Base-by-base conservation (phyloP, 2,329 filamentous ascomycete species). In the Lasiodiplodia sp. region DNA sequence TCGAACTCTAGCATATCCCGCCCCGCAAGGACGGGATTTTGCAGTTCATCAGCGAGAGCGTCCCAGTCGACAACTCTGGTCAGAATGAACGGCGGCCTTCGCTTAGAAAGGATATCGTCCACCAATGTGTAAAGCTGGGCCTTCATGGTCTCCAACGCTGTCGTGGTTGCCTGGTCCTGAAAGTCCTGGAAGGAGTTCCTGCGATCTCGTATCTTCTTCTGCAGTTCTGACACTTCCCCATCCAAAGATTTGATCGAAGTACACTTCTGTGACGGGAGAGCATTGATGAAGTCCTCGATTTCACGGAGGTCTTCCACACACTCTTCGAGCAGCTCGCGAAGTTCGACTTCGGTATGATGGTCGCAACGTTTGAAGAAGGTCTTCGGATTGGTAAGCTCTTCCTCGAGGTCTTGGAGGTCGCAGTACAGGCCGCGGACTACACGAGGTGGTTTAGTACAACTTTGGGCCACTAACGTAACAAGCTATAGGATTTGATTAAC, bases 41-140 rank as follows among this genome's bases (percentile, higher is more conserved):
- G 23, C 16, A 67, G 55, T 34, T 67, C 65, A n/a, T 58, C 40
- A 40, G 51, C 53, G 1, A 67, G 65, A 12, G 65, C 65, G 34
- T 57, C 65, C 65, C 65, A 67, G 38, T 67, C 53, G 37, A 67
- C 65, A 16, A 67, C 47, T 38, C 47, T 66, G 23, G 34, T 56
- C 4, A 66, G 51, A 6, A 66, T 34, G 51, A 56, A 55, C 5
- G 49, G 63, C 16, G 3, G 34, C 25, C 52, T 66, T 8, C 52
- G 31, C 11, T 25, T 18, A 14, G 34, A 66, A 8, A 56, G 10
- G 31, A 66, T 66, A n/a, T 66, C 63, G 21, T 55, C 63, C 4
- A 66, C 52, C 18, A 66, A n/a, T 10, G 23, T 55, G 38, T 37
- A 55, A 4, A 66, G 18, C 18, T 66, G 63, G 10, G 34, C 52